Evolutionary conservation across 148 eudicot genomes (phyloP).

Genomic region (Rhododendron kiyosumense): DNA sequence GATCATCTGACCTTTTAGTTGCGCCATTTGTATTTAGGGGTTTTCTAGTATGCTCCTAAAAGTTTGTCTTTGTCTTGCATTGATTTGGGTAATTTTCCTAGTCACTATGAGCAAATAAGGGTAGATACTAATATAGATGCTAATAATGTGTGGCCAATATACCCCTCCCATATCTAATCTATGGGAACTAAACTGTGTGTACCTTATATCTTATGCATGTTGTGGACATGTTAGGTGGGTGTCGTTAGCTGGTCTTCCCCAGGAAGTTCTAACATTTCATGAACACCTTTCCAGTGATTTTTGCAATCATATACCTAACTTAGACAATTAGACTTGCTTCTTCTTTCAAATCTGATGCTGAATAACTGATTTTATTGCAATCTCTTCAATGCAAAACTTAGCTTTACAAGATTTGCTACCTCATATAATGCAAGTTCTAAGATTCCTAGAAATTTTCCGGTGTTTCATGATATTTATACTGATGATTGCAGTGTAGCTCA

Average conservation of each 20-base stretch:
- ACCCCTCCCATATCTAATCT: background rate
- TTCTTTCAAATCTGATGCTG: background rate
- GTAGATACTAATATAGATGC: background rate
- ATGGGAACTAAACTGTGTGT: too few species aligned
- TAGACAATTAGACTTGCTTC: background rate
- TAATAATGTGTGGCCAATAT: background rate
- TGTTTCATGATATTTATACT: background rate
- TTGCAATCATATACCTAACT: background rate
- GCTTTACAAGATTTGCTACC: background rate
- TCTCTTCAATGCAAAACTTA: background rate
- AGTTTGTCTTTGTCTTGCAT: background rate
- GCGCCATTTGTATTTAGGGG: background rate
- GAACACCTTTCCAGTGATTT: background rate
- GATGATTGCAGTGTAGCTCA: slow-evolving; percentile 77
- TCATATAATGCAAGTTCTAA: background rate
- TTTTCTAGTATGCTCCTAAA: background rate
- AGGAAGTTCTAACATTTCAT: background rate
- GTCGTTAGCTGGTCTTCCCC: background rate
- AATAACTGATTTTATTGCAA: background rate
- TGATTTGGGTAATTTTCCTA: background rate
- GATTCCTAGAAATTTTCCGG: background rate
- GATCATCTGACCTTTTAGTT: slow-evolving; percentile 2
- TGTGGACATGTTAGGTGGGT: background rate
- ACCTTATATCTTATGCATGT: too few species aligned
- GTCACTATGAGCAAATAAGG: background rate